A percentile compares a stretch with the other conserved stretches of the same genome.
Evolutionary conservation across 495 filamentous ascomycete genomes (phyloP).

Genomic region (Podospora sp.): DNA sequence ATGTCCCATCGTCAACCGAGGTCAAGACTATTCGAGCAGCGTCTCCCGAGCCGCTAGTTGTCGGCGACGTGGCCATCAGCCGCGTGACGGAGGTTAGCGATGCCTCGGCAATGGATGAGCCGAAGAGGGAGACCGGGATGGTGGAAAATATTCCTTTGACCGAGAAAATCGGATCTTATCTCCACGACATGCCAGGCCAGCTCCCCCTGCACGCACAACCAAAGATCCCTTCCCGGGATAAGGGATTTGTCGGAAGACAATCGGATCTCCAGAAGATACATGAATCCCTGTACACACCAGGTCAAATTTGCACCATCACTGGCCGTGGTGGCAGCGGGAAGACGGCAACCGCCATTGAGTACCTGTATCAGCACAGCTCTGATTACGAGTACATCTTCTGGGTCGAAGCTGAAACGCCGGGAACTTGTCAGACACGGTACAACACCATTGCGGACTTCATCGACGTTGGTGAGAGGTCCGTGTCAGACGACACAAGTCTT

Average conservation of each 20-base stretch:
- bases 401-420: slow-evolving; percentile 29
- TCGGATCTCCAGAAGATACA: slow-evolving; percentile 11
- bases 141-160: not conserved
- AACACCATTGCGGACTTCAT: not conserved
- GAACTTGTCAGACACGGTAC: slow-evolving; percentile 13
- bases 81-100: not conserved
- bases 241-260: slow-evolving; percentile 20
- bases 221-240: slow-evolving; percentile 6
- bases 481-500: slow-evolving; percentile 1
- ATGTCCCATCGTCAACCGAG: not conserved
- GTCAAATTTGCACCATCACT: slow-evolving; percentile 29
- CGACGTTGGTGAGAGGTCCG: not conserved
- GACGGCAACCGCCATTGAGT: slow-evolving; percentile 28
- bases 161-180: not conserved
- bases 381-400: slow-evolving; percentile 30
- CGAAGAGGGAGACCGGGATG: not conserved
- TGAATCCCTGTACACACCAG: slow-evolving; percentile 13
- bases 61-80: not conserved
- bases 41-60: not conserved
- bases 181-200: not conserved
- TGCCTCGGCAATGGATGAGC: not conserved
- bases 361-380: slow-evolving; percentile 21
- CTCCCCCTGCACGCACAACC: not conserved
- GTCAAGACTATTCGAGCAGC: slow-evolving; percentile 9
- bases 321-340: slow-evolving; percentile 34